Base-by-base conservation (phyloP, 768 basidiomycete genomes). In the Boletales sp. region DNA sequence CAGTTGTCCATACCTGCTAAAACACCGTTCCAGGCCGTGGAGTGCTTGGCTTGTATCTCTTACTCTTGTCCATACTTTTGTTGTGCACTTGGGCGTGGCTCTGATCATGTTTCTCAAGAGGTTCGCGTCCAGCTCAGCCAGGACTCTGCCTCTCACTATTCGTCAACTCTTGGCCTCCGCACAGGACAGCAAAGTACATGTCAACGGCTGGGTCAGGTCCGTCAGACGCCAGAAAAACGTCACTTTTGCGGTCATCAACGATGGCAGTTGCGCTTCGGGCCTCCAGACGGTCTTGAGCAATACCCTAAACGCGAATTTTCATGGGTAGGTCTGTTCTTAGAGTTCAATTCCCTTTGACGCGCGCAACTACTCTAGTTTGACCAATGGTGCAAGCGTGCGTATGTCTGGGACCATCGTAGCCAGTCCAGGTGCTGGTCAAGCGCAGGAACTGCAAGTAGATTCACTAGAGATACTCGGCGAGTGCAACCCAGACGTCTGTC, bases 181-280 rank as follows among this genome's bases (percentile, higher is more conserved):
- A 17, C 49, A 29, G 32, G 53, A 48, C 13, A 43, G n/a, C 18
- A 54, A 60, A 11, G 58, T 74, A 8, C 54, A 69, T 18, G 76
- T 94, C 10, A 81, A 83, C 38, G 94, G 90, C 45, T 95, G 91
- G 90, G 75, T 97, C 48, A 86, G 86, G 58, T 90, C 88, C 2
- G 78, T 94, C 36, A 78, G 93, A 37, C 79, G 82, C 37, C 92
- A 95, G 71, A 95, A 95, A 73, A 83, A 84, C 44, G 76, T 93
- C n/a, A 77, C 90, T 3, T 97, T 97, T 63, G 86, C 84, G 12
- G 82, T 86, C 40, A 69, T 95, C 48, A 83, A 79, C 38, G 94
- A 97, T 67, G 94, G 94, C 4, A 90, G 87, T 47, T 81, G 80
- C 3, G 53, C 77, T 8, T 67, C 74, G n/a, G 82, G 83, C 4